These are phyloP conservation scores for Viola pubescens DNA, from an alignment of 441 rosid species.

Conservation along the genomic window DNA sequence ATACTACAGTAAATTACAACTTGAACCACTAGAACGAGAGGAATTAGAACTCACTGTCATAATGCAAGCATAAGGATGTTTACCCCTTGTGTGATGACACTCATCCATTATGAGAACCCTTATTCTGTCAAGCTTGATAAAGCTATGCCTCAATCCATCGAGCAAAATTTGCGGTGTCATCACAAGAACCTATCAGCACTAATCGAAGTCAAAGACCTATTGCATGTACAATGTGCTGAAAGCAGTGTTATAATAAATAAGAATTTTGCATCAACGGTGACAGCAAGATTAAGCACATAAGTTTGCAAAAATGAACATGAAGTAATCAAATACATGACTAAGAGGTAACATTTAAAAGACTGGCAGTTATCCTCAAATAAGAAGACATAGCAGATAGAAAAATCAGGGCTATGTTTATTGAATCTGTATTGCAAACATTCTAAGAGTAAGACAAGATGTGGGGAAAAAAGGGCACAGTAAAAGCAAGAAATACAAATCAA, in stretches of 20 bases:
- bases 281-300: no score
- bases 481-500: no score
- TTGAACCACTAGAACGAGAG: background rate
- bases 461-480: no score
- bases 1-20: no score
- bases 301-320: no score
- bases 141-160: constrained; percentile 57
- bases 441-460: no score
- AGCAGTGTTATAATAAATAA: background rate
- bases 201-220: constrained; percentile 2
- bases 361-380: no score
- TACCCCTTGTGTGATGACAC: constrained; percentile 81
- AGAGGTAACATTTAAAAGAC: no score
- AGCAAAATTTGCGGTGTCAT: constrained; percentile 94
- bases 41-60: constrained; percentile 47
- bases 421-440: no score
- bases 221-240: background rate
- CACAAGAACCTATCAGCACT: constrained; percentile 62
- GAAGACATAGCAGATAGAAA: no score
- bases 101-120: constrained; percentile 87
- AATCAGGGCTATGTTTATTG: no score
- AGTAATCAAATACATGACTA: no score
- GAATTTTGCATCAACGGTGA: background rate
- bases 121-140: constrained; percentile 48
- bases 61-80: constrained; percentile 68